Evolutionary conservation across 2,329 filamentous ascomycete genomes (phyloP).

Genomic region (Epichloe aotearoae): DNA sequence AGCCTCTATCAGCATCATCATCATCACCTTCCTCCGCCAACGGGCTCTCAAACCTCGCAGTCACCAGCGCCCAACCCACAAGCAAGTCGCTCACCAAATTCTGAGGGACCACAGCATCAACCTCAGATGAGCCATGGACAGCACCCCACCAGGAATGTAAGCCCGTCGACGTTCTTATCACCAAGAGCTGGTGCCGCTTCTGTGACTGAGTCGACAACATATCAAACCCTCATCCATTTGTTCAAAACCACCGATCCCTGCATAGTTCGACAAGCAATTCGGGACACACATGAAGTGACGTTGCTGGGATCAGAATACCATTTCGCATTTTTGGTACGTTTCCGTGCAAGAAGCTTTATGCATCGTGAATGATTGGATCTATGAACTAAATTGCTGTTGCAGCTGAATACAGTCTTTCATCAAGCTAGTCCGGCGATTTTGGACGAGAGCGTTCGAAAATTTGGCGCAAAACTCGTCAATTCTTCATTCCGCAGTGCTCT

Average conservation of each 20-base stretch:
- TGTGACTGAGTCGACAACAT: not conserved
- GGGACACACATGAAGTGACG: conserved; percentile 38
- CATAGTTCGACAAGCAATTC: conserved; percentile 33
- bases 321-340: conserved; percentile 37
- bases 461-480: conserved; percentile 30
- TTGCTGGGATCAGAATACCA: conserved; percentile 39
- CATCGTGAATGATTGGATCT: not conserved
- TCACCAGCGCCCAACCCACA: not conserved
- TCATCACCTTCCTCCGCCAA: not conserved
- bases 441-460: conserved; percentile 27
- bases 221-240: conserved; percentile 10
- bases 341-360: not conserved
- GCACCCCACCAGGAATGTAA: not conserved
- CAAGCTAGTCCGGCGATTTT: conserved; percentile 26
- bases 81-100: not conserved
- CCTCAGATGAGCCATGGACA: not conserved
- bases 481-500: conserved; percentile 29
- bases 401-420: conserved; percentile 38
- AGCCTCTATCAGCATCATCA: not conserved
- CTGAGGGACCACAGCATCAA: not conserved
- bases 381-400: conserved; percentile 12
- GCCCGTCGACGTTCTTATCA: not conserved
- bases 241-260: conserved; percentile 28
- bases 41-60: not conserved
- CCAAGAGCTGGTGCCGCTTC: not conserved